phyloP scores from a whole-genome alignment of 2,329 filamentous ascomycete genomes.

The Talaromyces atroroseus region DNA sequence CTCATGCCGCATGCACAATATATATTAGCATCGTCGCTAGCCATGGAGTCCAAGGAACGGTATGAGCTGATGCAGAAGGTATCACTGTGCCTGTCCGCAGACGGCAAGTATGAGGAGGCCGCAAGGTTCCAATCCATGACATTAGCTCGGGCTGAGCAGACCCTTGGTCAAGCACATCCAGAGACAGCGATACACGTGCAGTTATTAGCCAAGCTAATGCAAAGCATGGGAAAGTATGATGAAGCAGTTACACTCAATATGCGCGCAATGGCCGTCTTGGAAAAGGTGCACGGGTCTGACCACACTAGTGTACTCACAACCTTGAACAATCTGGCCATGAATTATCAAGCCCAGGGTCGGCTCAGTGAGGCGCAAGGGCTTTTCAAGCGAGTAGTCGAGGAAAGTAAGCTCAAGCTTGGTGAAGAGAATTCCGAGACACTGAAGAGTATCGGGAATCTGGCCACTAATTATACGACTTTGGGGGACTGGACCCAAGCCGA shows the following conservation, averaged over 20 bases:
- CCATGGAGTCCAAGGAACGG: neutral
- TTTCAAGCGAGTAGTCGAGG: slow-evolving; percentile 7
- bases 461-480: neutral
- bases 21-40: neutral
- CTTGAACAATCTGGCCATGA: slow-evolving; percentile 1
- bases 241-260: slow-evolving; percentile 20
- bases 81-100: slow-evolving; percentile 5
- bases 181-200: neutral
- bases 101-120: slow-evolving; percentile 13
- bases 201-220: neutral
- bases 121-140: neutral
- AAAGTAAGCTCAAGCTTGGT: neutral
- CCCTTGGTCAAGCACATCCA: neutral
- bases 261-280: slow-evolving; percentile 11
- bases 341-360: neutral
- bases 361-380: slow-evolving; percentile 13
- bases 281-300: slow-evolving; percentile 11
- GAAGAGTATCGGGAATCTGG: slow-evolving; percentile 15
- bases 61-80: slow-evolving; percentile 4
- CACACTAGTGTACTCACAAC: neutral
- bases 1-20: slow-evolving; percentile 3
- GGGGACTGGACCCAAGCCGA: slow-evolving; percentile 15
- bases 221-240: slow-evolving; percentile 14
- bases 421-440: slow-evolving; percentile 17
- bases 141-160: neutral